Percentiles rank a stretch among this genome's conserved stretches.
Conservation (phyloP, 148 eudicot species). For the Chenopodium formosanum region DNA sequence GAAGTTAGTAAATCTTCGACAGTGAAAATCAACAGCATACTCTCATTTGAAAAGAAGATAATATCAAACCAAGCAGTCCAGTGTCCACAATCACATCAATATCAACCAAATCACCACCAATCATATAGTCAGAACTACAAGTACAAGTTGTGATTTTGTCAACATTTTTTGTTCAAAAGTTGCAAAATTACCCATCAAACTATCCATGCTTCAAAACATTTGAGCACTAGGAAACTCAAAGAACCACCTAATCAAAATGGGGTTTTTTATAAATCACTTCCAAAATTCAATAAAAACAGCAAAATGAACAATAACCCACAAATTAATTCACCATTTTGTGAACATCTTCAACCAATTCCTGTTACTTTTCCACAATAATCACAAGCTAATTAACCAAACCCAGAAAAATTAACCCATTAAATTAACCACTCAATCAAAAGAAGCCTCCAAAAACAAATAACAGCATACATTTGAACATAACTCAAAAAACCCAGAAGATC, state of each 20-base stretch:
- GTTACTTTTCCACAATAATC: not conserved
- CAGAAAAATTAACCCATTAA: not conserved
- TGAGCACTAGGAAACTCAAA: not conserved
- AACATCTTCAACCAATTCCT: not conserved
- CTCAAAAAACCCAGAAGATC: not conserved
- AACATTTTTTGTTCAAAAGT: not conserved
- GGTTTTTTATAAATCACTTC: not conserved
- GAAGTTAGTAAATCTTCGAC: not conserved
- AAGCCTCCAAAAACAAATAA: conserved; percentile 1
- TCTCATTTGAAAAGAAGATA: not conserved
- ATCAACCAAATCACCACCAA: not conserved
- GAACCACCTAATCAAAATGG: not conserved
- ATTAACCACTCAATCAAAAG: not conserved
- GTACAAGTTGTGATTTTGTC: not conserved
- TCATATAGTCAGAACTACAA: not conserved
- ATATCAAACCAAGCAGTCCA: not conserved
- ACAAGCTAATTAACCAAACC: conserved; percentile 3
- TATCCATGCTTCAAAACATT: not conserved
- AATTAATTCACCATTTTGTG: not conserved
- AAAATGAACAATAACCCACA: conserved; percentile 7
- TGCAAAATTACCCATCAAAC: conserved; percentile 1
- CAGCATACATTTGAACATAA: not conserved
- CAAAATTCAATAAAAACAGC: not conserved
- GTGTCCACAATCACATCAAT: not conserved
- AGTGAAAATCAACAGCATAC: not conserved